A percentile compares a stretch with the other conserved stretches of the same genome.
Evolutionary conservation across 352 stramenopile species (phyloP).

Genomic region (Pythium chondricola): DNA sequence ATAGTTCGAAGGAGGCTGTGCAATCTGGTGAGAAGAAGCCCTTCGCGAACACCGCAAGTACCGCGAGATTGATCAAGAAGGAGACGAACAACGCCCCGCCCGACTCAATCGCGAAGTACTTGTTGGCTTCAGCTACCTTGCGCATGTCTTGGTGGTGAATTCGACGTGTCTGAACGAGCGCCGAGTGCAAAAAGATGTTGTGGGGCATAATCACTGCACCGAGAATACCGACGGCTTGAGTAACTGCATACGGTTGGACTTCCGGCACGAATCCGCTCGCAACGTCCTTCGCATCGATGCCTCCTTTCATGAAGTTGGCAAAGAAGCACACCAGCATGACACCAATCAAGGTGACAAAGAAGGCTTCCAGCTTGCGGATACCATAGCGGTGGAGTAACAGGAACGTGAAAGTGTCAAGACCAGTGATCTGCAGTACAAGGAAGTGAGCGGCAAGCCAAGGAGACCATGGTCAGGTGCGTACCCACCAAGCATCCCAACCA

Average conservation of each 20-base stretch:
- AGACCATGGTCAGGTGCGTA: neutral
- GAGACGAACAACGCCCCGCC: conserved; percentile 88
- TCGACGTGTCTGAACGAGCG: conserved; percentile 58
- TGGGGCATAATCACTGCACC: conserved; percentile 94
- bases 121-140: conserved; percentile 84
- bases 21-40: conserved; percentile 88
- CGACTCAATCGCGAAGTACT: conserved; percentile 93
- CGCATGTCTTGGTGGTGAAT: conserved; percentile 48
- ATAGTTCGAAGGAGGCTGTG: conserved; percentile 32
- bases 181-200: conserved; percentile 91
- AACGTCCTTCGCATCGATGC: conserved; percentile 60
- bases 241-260: conserved; percentile 69
- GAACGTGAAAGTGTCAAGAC: conserved; percentile 93
- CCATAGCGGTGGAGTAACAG: conserved; percentile 89
- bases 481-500: conserved; percentile 84
- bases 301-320: conserved; percentile 85
- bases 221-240: conserved; percentile 88
- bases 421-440: conserved; percentile 40
- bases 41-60: conserved; percentile 90
- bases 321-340: conserved; percentile 94
- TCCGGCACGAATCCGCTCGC: conserved; percentile 75
- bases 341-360: conserved; percentile 90
- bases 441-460: neutral
- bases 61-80: conserved; percentile 94
- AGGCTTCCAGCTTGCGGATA: conserved; percentile 90